A percentile compares a stretch with the other conserved stretches of the same genome.
Evolutionary conservation across 1,139 yeast species (phyloP).

Genomic region (Scheffersomyces parashehatae): DNA sequence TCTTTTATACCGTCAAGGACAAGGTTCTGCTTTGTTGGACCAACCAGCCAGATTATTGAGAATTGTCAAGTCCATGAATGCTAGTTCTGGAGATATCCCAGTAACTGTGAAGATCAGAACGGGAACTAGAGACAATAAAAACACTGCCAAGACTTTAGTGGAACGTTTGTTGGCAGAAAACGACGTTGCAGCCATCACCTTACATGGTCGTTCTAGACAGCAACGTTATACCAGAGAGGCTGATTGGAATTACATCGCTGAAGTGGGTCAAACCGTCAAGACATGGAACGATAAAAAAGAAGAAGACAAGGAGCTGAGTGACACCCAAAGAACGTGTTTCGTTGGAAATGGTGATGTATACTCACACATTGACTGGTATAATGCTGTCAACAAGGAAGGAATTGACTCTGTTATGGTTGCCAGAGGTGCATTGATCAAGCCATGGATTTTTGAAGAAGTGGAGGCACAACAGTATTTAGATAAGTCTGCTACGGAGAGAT

Average conservation of each 20-base stretch:
- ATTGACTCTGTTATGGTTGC: constrained; percentile 97
- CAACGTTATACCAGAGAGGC: constrained; percentile 91
- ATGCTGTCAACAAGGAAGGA: constrained; percentile 65
- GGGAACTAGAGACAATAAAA: constrained; percentile 83
- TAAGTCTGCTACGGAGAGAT: constrained; percentile 85
- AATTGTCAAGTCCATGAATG: constrained; percentile 85
- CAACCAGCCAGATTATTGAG: constrained; percentile 81
- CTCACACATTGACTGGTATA: constrained; percentile 86
- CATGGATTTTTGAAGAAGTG: constrained; percentile 98
- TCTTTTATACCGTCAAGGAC: constrained; percentile 86
- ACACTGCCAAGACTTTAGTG: constrained; percentile 79
- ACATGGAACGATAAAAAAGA: constrained; percentile 53
- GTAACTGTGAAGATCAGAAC: constrained; percentile 90
- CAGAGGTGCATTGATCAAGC: constrained; percentile 95
- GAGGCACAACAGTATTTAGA: constrained; percentile 87
- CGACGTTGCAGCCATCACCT: constrained; percentile 85
- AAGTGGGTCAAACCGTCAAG: constrained; percentile 69
- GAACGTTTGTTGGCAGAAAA: constrained; percentile 71
- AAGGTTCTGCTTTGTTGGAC: constrained; percentile 92
- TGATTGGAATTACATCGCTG: constrained; percentile 86
- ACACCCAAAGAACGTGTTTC: constrained; percentile 53
- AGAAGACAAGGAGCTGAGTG: constrained; percentile 55
- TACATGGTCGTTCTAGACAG: constrained; percentile 95
- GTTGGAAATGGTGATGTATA: constrained; percentile 94
- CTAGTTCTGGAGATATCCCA: constrained; percentile 85